Evolutionary conservation across 345 rosid genomes (phyloP), one percentile per base, ranked within the genome.

Genomic region (Arabis alpina): DNA sequence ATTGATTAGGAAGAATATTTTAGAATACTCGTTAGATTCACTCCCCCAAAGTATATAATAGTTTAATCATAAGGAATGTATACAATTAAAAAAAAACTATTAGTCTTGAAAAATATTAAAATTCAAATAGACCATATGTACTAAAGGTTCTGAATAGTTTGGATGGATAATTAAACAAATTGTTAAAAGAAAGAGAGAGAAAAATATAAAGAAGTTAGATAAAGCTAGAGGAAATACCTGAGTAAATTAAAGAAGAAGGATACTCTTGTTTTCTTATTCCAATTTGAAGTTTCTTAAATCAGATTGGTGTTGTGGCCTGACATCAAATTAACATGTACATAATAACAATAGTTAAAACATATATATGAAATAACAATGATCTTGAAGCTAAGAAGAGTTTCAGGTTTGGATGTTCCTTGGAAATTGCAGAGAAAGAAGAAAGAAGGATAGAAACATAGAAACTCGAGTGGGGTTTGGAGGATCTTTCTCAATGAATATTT

Each of bases 181-280:
- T 42, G 28, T 27, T 14, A 65, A 40, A 47, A 30, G 27, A 65
- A 27, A 24, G 37, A 64, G 6, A 10, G 24, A 66, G 8, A 34
- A 34, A 53, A 40, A 6, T 12, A 49, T 2, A 51, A 36, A 49
- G 8, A 64, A 23, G 4, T 2, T 11, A 61, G 45, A 14, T 2
- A 24, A 64, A 37, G 23, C 10, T 16, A 53, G 41, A 67, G n/a
- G 9, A 19, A 56, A 28, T 24, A 68, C 65, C 73, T 70, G 10
- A 11, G 58, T 40, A 70, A 8, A 59, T 27, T 19, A 19, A 19
- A 19, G 60, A 60, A 60, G 24, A 51, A 61, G 36, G 60, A 60
- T 49, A 34, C 15, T 41, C 60, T 60, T 49, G 57, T 58, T 37
- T 36, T 25, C 58, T 69, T 41, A 49, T 59, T 70, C 43, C 59